phyloP scores from a whole-genome alignment of 2,329 filamentous ascomycete species.

The Colletotrichum tamarilloi region DNA sequence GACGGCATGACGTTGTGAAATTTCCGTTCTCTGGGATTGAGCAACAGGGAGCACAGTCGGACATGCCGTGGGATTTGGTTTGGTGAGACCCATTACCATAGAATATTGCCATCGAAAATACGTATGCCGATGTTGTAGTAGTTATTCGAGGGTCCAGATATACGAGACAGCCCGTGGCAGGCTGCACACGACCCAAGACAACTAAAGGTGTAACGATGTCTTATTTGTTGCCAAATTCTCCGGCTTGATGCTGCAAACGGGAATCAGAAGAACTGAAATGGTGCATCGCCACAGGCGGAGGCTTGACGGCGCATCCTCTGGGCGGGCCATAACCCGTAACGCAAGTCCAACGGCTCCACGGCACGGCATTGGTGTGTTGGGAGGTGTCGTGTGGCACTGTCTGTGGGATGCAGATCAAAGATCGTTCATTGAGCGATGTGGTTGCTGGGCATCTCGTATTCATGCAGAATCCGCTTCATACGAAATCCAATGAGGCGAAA shows the following conservation, averaged over 20 bases:
- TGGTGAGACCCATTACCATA: neutral
- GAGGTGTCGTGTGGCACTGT: conserved; percentile 6
- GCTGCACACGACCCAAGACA: neutral
- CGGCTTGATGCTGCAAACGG: neutral
- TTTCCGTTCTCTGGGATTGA: conserved; percentile 18
- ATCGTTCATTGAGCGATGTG: conserved; percentile 14
- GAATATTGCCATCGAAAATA: neutral
- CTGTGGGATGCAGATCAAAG: conserved; percentile 19
- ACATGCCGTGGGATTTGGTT: conserved; percentile 4
- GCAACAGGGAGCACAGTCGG: conserved; percentile 3
- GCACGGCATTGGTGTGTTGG: conserved; percentile 20
- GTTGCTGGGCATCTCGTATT: conserved; percentile 31
- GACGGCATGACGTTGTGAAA: conserved; percentile 33
- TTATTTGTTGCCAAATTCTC: neutral
- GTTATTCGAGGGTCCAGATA: neutral
- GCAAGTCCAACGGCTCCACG: neutral
- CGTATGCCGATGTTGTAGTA: neutral
- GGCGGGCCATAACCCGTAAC: conserved; percentile 13
- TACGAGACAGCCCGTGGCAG: neutral
- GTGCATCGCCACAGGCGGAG: conserved; percentile 20
- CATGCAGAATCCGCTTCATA: conserved; percentile 24
- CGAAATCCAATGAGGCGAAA: conserved; percentile 17
- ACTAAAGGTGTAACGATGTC: neutral
- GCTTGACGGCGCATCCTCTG: conserved; percentile 5
- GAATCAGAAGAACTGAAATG: neutral